phyloP scores from a whole-genome alignment of 208 protist genomes.

The Porcisia hertigi region DNA sequence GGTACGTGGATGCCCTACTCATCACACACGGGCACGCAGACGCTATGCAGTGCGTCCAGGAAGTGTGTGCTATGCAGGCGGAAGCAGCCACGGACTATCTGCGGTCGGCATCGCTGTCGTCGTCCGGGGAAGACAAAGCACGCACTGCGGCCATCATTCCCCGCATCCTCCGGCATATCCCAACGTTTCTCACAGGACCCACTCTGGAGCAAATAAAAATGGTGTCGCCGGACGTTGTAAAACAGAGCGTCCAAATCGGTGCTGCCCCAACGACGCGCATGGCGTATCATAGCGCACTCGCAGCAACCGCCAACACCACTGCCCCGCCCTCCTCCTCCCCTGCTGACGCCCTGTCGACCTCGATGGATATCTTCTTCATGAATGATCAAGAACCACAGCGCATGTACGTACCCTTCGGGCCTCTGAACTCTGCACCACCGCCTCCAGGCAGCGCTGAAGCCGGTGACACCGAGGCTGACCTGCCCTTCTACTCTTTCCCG shows the following conservation, averaged over 20 bases:
- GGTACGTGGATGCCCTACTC: slow-evolving; percentile 72
- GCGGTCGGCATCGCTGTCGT: background rate
- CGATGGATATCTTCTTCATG: slow-evolving; percentile 51
- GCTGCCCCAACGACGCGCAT: slow-evolving; percentile 18
- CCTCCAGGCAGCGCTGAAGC: background rate
- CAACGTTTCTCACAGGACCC: slow-evolving; percentile 56
- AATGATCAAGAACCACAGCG: slow-evolving; percentile 35
- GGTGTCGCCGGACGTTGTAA: slow-evolving; percentile 43
- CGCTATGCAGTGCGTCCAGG: slow-evolving; percentile 81
- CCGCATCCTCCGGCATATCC: slow-evolving; percentile 42
- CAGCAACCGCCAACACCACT: slow-evolving; percentile 11
- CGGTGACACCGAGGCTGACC: slow-evolving; percentile 6
- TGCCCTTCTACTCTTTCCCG: slow-evolving; percentile 72
- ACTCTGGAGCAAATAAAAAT: slow-evolving; percentile 60
- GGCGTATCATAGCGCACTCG: slow-evolving; percentile 11
- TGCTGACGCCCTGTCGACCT: slow-evolving; percentile 2
- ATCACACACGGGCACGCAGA: slow-evolving; percentile 90
- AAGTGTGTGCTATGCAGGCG: slow-evolving; percentile 85
- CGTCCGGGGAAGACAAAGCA: background rate
- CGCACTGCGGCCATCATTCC: background rate
- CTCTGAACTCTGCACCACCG: background rate
- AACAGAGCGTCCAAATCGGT: slow-evolving; percentile 30
- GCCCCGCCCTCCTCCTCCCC: slow-evolving; percentile 16
- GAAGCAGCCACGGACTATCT: slow-evolving; percentile 22
- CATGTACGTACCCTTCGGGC: slow-evolving; percentile 50